These are phyloP conservation scores for Raphanus sativus DNA, from an alignment of 345 rosid genomes.

Conservation along the genomic window DNA sequence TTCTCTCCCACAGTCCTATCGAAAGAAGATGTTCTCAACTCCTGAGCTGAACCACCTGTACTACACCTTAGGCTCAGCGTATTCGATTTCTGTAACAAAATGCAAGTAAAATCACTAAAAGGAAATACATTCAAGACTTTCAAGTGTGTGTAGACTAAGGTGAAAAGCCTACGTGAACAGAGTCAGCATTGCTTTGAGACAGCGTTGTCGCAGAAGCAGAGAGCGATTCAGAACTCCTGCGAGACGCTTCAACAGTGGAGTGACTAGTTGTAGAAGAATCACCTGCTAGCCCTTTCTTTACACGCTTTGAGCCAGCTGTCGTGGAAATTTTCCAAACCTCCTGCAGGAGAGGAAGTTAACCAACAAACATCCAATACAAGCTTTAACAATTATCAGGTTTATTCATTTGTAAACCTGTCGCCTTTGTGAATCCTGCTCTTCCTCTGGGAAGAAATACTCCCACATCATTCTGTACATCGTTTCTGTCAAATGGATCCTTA, in stretches of 20 bases:
- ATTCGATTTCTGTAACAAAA: conserved; percentile 51
- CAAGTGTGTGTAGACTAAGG: background rate
- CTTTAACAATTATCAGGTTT: background rate
- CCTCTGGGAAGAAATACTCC: conserved; percentile 94
- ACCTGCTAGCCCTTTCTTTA: conserved; percentile 64
- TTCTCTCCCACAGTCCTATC: conserved; percentile 88
- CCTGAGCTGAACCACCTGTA: conserved; percentile 49
- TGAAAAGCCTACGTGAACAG: conserved; percentile 46
- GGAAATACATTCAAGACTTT: background rate
- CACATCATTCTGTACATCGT: conserved; percentile 99
- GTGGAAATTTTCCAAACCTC: conserved; percentile 97
- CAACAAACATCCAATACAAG: conserved; percentile 2
- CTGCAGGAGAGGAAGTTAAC: conserved; percentile 44
- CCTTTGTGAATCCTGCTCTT: conserved; percentile 95
- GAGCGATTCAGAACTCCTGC: conserved; percentile 42
- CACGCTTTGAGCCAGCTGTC: conserved; percentile 75
- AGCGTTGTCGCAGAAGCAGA: conserved; percentile 35
- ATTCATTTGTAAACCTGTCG: conserved; percentile 65
- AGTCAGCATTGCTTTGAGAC: conserved; percentile 42
- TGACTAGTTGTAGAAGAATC: conserved; percentile 62
- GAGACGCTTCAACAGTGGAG: conserved; percentile 54
- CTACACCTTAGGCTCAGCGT: conserved; percentile 43
- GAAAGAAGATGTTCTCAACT: conserved; percentile 83
- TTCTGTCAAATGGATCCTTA: conserved; percentile 94
- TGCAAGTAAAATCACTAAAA: conserved; percentile 10